Conservation (phyloP, 2,329 filamentous ascomycete genomes). For the Nothopassalora personata region DNA sequence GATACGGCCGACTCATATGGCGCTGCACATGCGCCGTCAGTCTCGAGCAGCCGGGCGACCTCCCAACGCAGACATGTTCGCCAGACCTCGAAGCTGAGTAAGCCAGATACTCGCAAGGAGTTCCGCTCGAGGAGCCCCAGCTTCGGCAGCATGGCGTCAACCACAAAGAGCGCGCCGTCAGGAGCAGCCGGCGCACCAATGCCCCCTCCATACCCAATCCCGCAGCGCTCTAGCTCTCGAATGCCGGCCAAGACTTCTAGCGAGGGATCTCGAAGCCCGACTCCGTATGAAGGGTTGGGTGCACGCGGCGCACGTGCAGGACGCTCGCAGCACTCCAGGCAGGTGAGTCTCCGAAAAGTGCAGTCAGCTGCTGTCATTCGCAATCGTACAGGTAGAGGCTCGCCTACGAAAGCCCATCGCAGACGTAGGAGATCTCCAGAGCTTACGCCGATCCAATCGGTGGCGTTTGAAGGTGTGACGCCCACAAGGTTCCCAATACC, state of each 20-base stretch:
- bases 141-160: conserved; percentile 48
- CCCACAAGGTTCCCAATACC: conserved; percentile 32
- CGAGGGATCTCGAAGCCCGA: conserved; percentile 75
- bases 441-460: conserved; percentile 34
- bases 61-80: conserved; percentile 20
- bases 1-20: conserved; percentile 29
- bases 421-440: conserved; percentile 29
- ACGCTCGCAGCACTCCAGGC: conserved; percentile 18
- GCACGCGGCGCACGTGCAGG: conserved; percentile 12
- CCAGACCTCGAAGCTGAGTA: conserved; percentile 20
- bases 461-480: conserved; percentile 32
- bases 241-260: conserved; percentile 58
- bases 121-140: conserved; percentile 60
- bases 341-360: conserved; percentile 65
- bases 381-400: conserved; percentile 53
- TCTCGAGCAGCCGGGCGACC: conserved; percentile 27
- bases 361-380: conserved; percentile 71
- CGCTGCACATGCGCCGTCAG: conserved; percentile 30
- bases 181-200: conserved; percentile 11
- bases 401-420: conserved; percentile 40
- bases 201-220: conserved; percentile 83
- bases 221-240: conserved; percentile 79
- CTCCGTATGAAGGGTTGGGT: conserved; percentile 43
- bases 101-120: conserved; percentile 17
- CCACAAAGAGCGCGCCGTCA: conserved; percentile 31